Base-by-base conservation (phyloP, 257 asterid genomes). In the Nicotiana knightiana region DNA sequence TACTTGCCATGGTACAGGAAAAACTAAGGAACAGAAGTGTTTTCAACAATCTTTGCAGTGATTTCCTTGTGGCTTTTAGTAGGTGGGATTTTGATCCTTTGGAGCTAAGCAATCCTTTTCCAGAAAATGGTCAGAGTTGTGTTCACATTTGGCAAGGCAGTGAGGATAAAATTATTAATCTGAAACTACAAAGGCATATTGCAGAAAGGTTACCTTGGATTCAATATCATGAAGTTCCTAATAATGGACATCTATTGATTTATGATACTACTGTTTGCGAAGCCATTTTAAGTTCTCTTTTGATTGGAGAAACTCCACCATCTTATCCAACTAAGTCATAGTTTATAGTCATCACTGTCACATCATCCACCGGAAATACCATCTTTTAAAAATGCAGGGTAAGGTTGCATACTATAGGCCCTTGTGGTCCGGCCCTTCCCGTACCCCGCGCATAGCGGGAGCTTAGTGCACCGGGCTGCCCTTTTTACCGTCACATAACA, bases 41-140 rank as follows among this genome's bases (percentile, higher is more conserved):
- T 17, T 93, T 91, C 28, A 93, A 95, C 83, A 90, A 97, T 76
- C 86, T 95, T 37, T 90, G 90, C 13, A 88, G 92, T 17, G 99
- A 95, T 87, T 85, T 91, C 30, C 79, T 89, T 18, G 97, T 91
- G 70, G 98, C 93, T 1, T 95, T 90, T 30, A 89, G 94, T n/a
- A 90, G 88, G 84, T 95, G 99, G 99, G 98, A 95, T 63, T 95
- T 95, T 43, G 99, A 95, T 63, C 98, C 98, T 0, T 77, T 90
- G 86, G 97, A 89, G 81, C 86, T 93, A 7, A 6, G 68, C 21
- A 66, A 92, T 82, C 99, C 99, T 3, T 86, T 82, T 28, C 75
- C 84, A 35, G 71, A 84, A 30, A 79, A 67, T 43, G 87, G 68
- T 53, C 57, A 53, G 68, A 71, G 85, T 66, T 65, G 80, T 15